Percentiles rank a stretch among this genome's conserved stretches.
These are phyloP conservation scores for Talaromyces atroroseus DNA, from an alignment of 2,329 filamentous ascomycete species.

Conservation along the genomic window DNA sequence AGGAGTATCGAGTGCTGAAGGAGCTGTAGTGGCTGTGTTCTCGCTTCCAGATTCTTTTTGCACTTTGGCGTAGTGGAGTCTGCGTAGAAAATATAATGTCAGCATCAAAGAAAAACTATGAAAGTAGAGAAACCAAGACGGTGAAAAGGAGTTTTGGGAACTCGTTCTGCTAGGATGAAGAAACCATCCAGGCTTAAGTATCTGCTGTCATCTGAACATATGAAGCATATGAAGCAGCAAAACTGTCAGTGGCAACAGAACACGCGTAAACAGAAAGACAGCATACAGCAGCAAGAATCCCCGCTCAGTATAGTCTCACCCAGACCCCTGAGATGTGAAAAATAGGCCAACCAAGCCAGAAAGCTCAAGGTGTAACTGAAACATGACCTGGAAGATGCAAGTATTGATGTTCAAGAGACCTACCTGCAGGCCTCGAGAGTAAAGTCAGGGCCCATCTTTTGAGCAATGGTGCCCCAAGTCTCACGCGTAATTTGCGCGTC, in stretches of 20 bases:
- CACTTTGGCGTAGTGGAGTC: conserved; percentile 3
- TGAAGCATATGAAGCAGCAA: not conserved
- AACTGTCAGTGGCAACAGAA: not conserved
- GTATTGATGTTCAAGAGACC: not conserved
- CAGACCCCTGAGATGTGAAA: not conserved
- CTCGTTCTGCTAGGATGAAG: not conserved
- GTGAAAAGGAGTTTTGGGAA: not conserved
- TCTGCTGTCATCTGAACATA: not conserved
- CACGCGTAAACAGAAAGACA: too few relatives aligned
- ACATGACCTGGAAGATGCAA: not conserved
- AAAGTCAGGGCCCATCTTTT: not conserved
- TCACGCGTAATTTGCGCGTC: not conserved
- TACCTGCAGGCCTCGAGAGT: conserved; percentile 5
- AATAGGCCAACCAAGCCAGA: not conserved
- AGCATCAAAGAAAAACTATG: not conserved
- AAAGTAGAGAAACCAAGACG: not conserved
- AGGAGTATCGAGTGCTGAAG: not conserved
- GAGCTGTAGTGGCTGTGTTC: not conserved
- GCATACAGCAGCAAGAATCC: too few relatives aligned
- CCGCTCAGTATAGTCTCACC: not conserved
- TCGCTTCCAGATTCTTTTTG: not conserved
- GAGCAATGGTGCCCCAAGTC: not conserved
- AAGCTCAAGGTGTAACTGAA: not conserved
- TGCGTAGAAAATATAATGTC: not conserved
- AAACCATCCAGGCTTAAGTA: too few relatives aligned